Percentiles rank a stretch among this genome's conserved stretches.
These are phyloP conservation scores for Plenodomus biglobosus DNA, from an alignment of 2,329 filamentous ascomycete genomes.

Conservation along the genomic window DNA sequence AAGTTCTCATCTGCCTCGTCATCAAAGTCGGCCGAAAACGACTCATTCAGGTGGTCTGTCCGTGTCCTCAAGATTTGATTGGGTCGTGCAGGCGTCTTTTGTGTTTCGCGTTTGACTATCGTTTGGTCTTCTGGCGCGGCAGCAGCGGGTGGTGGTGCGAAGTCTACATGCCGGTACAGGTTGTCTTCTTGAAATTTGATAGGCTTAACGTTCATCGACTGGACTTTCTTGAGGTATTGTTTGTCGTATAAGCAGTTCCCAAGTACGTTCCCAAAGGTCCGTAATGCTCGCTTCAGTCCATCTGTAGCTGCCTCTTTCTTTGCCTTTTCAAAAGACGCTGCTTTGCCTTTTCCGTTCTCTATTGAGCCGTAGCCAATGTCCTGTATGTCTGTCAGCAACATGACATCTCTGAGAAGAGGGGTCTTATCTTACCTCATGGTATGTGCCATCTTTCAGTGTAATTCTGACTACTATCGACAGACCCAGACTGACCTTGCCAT, in stretches of 20 bases:
- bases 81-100: constrained; percentile 25
- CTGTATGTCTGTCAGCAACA: constrained; percentile 38
- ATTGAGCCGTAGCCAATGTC: constrained; percentile 96
- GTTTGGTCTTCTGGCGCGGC: constrained; percentile 26
- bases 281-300: constrained; percentile 81
- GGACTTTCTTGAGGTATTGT: constrained; percentile 86
- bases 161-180: constrained; percentile 80
- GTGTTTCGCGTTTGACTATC: constrained; percentile 31
- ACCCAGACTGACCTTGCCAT: constrained; percentile 78
- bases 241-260: constrained; percentile 99
- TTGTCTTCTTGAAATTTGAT: constrained; percentile 77
- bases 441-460: constrained; percentile 90
- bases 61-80: constrained; percentile 29
- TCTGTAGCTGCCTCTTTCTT: constrained; percentile 99
- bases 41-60: constrained; percentile 39
- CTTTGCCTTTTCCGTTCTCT: constrained; percentile 94
- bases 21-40: constrained; percentile 50
- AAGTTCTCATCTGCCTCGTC: constrained; percentile 59
- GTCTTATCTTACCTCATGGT: constrained; percentile 66
- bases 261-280: constrained; percentile 92
- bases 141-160: constrained; percentile 50
- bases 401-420: not conserved
- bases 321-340: constrained; percentile 94
- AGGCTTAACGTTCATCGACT: constrained; percentile 79
- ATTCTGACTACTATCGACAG: constrained; percentile 89